A percentile compares a stretch with the other conserved stretches of the same genome.
phyloP scores from a whole-genome alignment of 2,329 filamentous ascomycete genomes.

The Diaporthe helianthi region DNA sequence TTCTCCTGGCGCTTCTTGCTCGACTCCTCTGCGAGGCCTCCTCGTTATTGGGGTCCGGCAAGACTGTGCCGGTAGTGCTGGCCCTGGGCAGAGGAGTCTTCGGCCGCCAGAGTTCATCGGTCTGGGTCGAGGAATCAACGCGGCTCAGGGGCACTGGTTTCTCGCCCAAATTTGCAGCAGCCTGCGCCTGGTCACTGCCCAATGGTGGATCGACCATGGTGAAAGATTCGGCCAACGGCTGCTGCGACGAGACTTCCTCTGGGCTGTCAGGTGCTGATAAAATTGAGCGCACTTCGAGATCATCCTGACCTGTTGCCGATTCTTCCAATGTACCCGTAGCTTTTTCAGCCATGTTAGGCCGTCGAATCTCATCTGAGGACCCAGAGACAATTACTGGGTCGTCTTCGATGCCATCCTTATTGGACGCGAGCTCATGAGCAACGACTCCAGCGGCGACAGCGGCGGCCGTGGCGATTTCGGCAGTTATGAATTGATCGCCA shows the following conservation, averaged over 20 bases:
- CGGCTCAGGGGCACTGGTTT: constrained; percentile 36
- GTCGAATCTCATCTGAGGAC: not conserved
- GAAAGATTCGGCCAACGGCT: constrained; percentile 37
- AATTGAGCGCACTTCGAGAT: not conserved
- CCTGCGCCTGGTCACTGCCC: constrained; percentile 23
- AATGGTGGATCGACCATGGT: constrained; percentile 32
- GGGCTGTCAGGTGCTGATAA: constrained; percentile 6
- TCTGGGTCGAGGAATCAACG: constrained; percentile 42
- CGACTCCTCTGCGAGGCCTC: constrained; percentile 50
- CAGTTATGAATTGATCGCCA: not conserved
- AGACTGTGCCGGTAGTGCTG: constrained; percentile 55
- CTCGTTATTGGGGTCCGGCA: constrained; percentile 51
- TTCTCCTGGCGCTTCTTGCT: constrained; percentile 52
- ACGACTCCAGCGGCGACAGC: constrained; percentile 8
- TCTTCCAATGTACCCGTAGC: not conserved
- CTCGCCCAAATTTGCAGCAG: not conserved
- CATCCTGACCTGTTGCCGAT: not conserved
- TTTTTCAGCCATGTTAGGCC: constrained; percentile 12
- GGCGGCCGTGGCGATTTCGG: not conserved
- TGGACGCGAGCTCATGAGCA: not conserved
- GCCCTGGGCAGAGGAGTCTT: constrained; percentile 41
- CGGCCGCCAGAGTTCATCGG: constrained; percentile 37
- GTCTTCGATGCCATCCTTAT: not conserved
- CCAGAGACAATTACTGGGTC: not conserved
- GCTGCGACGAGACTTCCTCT: constrained; percentile 27